A percentile compares a stretch with the other conserved stretches of the same genome.
These are phyloP conservation scores for Cladosporium halotolerans DNA, from an alignment of 2,329 filamentous ascomycete genomes.

Conservation along the genomic window DNA sequence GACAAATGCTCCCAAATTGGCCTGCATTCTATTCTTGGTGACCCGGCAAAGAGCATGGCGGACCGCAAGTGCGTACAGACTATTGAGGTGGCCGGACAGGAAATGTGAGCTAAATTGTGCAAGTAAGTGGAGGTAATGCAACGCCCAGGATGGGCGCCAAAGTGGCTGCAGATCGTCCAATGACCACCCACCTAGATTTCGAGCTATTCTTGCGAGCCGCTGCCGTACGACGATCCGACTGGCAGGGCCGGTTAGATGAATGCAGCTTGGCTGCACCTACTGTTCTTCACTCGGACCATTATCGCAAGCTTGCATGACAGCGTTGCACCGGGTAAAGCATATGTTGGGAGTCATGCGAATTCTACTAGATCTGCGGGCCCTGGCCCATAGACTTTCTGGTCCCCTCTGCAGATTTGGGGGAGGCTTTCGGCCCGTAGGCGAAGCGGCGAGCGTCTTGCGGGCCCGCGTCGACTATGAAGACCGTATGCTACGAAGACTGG, in stretches of 20 bases:
- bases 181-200: neutral
- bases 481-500: no score
- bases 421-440: no score
- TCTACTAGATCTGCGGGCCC: no score
- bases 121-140: slow-evolving; percentile 5
- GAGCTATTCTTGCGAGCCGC: slow-evolving; percentile 9
- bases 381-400: no score
- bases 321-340: slow-evolving; percentile 11
- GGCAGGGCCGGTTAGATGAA: slow-evolving; percentile 6
- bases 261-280: slow-evolving; percentile 5
- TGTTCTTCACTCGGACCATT: slow-evolving; percentile 1
- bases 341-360: slow-evolving; percentile 6
- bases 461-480: no score
- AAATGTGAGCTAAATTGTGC: slow-evolving; percentile 11
- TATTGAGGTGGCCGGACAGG: slow-evolving; percentile 7
- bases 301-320: slow-evolving; percentile 10
- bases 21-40: slow-evolving; percentile 44
- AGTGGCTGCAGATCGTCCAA: slow-evolving; percentile 9
- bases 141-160: slow-evolving; percentile 6
- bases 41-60: neutral
- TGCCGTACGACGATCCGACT: slow-evolving; percentile 10
- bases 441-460: no score
- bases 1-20: slow-evolving; percentile 35
- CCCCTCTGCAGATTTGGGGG: no score
- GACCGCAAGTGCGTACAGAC: slow-evolving; percentile 6